phyloP scores from a whole-genome alignment of 441 rosid species.

The Francoa sonchifolia region DNA sequence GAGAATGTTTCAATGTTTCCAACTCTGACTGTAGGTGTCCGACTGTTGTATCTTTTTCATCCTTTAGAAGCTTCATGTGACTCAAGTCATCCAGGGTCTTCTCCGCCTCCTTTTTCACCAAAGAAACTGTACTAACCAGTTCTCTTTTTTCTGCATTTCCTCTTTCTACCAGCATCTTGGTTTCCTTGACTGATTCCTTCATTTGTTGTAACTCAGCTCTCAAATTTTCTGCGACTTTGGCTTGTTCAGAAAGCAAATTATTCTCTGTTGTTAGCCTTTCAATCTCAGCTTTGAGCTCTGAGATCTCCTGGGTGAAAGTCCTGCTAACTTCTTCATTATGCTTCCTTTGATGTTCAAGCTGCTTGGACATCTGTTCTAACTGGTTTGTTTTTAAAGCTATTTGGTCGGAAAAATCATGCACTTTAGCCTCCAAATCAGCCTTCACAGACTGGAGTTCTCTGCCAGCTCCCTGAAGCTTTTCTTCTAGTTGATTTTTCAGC shows the following conservation, averaged over 20 bases:
- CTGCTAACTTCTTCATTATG: conserved; percentile 37
- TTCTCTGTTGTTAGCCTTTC: conserved; percentile 31
- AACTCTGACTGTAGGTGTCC: conserved; percentile 32
- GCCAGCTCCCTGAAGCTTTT: conserved; percentile 36
- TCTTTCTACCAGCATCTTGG: conserved; percentile 30
- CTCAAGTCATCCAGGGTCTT: conserved; percentile 31
- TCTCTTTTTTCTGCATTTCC: conserved; percentile 31
- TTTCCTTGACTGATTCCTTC: conserved; percentile 25
- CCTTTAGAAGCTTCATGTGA: conserved; percentile 25
- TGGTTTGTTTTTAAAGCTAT: conserved; percentile 27
- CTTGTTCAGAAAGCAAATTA: conserved; percentile 24
- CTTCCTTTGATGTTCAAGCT: conserved; percentile 39
- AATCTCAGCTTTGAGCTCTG: conserved; percentile 37
- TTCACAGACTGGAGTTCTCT: conserved; percentile 34
- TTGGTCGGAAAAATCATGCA: conserved; percentile 30
- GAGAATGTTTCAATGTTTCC: conserved; percentile 28
- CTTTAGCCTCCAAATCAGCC: conserved; percentile 35
- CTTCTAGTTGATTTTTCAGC: conserved; percentile 50
- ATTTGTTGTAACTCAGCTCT: conserved; percentile 32
- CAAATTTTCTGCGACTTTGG: conserved; percentile 26
- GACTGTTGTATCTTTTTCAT: conserved; percentile 39
- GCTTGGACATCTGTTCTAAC: conserved; percentile 36
- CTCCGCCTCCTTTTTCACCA: conserved; percentile 39
- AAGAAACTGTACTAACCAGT: conserved; percentile 25
- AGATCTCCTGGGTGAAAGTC: conserved; percentile 26